Evolutionary conservation across 179 eudicot genomes (phyloP).

Genomic region (Silene noctiflora): DNA sequence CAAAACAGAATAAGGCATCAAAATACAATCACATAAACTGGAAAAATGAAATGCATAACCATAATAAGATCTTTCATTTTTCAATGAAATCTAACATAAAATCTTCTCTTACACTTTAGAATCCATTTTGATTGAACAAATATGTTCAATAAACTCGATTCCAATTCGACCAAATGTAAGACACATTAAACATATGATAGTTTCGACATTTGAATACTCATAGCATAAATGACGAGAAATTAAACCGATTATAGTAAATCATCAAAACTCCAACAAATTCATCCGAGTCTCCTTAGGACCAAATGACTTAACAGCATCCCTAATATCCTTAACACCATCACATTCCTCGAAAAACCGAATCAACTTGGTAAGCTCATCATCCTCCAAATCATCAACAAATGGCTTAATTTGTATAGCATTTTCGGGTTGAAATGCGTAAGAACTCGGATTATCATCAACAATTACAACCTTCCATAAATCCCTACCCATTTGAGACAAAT

Average conservation of each 20-base stretch:
- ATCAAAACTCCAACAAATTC: constrained; percentile 13
- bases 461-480: constrained; percentile 61
- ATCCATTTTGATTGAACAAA: constrained; percentile 5
- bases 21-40: no score
- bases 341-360: constrained; percentile 42
- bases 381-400: constrained; percentile 54
- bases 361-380: constrained; percentile 51
- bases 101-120: neutral
- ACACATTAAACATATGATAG: neutral
- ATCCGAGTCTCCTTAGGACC: neutral
- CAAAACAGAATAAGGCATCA: no score
- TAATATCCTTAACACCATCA: constrained; percentile 56
- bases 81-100: neutral
- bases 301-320: constrained; percentile 54
- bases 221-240: neutral
- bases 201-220: neutral
- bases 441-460: constrained; percentile 84
- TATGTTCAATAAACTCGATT: neutral
- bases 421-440: constrained; percentile 58
- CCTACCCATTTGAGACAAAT: constrained; percentile 63
- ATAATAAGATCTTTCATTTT: neutral
- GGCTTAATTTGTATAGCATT: constrained; percentile 73
- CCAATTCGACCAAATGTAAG: constrained; percentile 1
- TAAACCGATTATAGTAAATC: neutral
- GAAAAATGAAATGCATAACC: no score